Conservation (phyloP, 2,329 filamentous ascomycete genomes). For the Drechslerella stenobrocha region DNA sequence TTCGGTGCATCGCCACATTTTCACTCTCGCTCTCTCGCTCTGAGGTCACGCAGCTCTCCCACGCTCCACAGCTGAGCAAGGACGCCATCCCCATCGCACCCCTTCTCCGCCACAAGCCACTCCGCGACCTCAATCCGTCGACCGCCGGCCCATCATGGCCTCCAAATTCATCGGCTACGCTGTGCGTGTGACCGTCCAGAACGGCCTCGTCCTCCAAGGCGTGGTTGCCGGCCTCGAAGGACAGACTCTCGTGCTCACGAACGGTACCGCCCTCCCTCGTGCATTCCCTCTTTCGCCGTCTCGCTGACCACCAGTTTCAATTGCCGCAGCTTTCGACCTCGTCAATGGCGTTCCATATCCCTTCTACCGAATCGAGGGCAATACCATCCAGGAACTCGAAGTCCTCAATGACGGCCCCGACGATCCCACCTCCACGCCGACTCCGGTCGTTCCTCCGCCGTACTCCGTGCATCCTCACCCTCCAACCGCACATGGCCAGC, state of each 20-base stretch:
- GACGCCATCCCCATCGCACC: conserved; percentile 1
- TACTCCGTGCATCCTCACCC: conserved; percentile 28
- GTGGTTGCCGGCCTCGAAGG: conserved; percentile 71
- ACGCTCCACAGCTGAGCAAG: too few species aligned
- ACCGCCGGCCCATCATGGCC: conserved; percentile 60
- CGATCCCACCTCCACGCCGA: conserved; percentile 41
- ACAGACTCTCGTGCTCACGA: conserved; percentile 69
- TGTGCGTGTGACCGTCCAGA: conserved; percentile 72
- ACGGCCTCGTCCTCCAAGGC: conserved; percentile 69
- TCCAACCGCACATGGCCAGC: conserved; percentile 28
- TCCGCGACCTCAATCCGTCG: background rate
- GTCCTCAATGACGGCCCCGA: conserved; percentile 56
- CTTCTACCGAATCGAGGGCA: conserved; percentile 63
- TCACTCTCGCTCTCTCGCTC: too few species aligned
- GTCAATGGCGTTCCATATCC: conserved; percentile 61
- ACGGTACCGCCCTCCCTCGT: conserved; percentile 62
- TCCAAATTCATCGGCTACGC: conserved; percentile 74
- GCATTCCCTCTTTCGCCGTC: background rate
- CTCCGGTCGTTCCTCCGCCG: conserved; percentile 14
- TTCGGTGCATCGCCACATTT: too few species aligned
- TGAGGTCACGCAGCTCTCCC: too few species aligned
- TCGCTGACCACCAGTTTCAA: conserved; percentile 57
- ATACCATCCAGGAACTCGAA: conserved; percentile 64
- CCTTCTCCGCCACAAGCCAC: background rate
- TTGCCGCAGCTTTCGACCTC: conserved; percentile 60